Evolutionary conservation across 208 protist species (phyloP), one percentile per base, ranked within the genome.

Genomic region (Acanthamoeba triangularis): DNA sequence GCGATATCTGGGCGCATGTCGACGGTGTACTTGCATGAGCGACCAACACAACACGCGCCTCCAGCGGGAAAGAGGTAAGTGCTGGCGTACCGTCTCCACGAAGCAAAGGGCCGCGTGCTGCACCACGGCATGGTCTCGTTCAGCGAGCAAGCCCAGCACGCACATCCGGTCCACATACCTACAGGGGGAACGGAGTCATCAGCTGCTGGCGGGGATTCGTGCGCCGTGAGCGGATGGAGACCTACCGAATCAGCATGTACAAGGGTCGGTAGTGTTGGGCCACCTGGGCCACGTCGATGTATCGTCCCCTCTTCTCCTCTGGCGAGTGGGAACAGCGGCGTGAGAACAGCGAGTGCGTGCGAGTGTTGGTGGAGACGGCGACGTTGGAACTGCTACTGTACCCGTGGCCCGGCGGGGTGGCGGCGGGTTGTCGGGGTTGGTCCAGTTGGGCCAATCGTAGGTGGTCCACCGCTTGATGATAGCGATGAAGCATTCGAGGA

Each of bases 91-190:
- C 41, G 41, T 41, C 41, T 90, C 84, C 10, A 61, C 33, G 67
- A 90, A 90, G 59, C 30, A 67, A 23, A 90, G 84, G 30, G 59
- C 84, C 20, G 84, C 84, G 59, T 90, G 54, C n/a, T 90, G 84
- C 6, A 90, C 35, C 30, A 90, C 35, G 8, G 59, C 84, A 65
- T 90, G 49, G n/a, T 90, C 49, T 33, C 59, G 54, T 37, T 90
- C 84, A 0, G 54, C 59, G 7, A 90, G 33, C 20, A 90, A n/a
- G 35, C 54, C 84, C 41, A 90, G 35, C 84, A 67, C 59, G 23
- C 84, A 90, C 49, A 90, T 59, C 84, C 84, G 49, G 28, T 90
- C 84, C 28, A 90, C 52, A 20, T 90, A 90, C 25, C 59, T 90
- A 11, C 33, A 23, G 0, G 23, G 65, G n/a, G 30, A 2, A 56